Conservation (phyloP, 163 green algal genomes). For the Chlorella variabilis region DNA sequence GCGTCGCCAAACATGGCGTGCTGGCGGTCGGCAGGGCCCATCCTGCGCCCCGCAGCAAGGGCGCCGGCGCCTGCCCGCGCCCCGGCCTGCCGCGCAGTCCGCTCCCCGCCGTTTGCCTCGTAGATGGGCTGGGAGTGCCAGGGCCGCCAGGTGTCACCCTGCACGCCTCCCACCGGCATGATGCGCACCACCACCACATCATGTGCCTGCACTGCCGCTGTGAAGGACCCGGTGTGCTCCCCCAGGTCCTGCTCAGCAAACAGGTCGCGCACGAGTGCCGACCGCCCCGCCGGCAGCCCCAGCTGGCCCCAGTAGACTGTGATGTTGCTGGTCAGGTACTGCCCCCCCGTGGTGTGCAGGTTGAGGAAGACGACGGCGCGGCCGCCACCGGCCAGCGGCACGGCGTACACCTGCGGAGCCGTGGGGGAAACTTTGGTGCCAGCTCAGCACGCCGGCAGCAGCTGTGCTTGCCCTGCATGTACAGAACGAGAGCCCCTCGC, state of each 20-base stretch:
- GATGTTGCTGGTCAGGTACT: slow-evolving; percentile 25
- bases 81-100: background rate
- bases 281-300: slow-evolving; percentile 32
- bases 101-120: background rate
- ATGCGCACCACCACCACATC: slow-evolving; percentile 54
- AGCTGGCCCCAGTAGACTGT: slow-evolving; percentile 32
- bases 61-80: background rate
- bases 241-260: slow-evolving; percentile 43
- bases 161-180: slow-evolving; percentile 6
- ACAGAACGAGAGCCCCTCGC: no score
- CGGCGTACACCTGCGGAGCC: slow-evolving; percentile 62
- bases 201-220: slow-evolving; percentile 50
- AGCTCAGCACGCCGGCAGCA: no score
- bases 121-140: slow-evolving; percentile 36
- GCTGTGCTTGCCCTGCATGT: no score
- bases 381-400: slow-evolving; percentile 52
- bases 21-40: background rate
- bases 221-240: slow-evolving; percentile 41
- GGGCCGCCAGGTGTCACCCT: slow-evolving; percentile 34
- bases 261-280: slow-evolving; percentile 50
- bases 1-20: background rate
- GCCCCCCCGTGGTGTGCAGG: slow-evolving; percentile 6
- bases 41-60: background rate
- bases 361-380: slow-evolving; percentile 72
- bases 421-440: no score